phyloP scores from a whole-genome alignment of 768 basidiomycete genomes.

The Lyophyllum decastes region DNA sequence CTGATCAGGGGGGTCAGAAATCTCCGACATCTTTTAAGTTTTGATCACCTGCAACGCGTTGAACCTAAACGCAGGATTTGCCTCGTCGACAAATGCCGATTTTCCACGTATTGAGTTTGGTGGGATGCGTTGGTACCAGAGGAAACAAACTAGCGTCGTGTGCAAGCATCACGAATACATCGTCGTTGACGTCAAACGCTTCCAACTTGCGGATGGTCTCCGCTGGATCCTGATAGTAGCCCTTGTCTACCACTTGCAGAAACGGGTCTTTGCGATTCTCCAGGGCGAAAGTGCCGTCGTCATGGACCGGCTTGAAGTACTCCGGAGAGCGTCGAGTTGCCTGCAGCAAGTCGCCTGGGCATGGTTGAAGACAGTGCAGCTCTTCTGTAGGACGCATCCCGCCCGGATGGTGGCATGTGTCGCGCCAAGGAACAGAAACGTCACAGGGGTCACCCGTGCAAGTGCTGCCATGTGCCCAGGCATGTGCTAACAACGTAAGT shows the following conservation, averaged over 20 bases:
- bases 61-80: background rate
- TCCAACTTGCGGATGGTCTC: background rate
- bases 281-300: background rate
- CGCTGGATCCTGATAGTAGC: background rate
- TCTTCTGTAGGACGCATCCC: background rate
- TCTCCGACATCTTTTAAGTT: no score
- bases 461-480: conserved; percentile 3
- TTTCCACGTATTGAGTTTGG: background rate
- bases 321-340: background rate
- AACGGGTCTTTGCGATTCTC: background rate
- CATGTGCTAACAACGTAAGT: background rate
- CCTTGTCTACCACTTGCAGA: background rate
- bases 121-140: background rate
- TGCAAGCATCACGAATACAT: conserved; percentile 1
- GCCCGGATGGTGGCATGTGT: background rate
- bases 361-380: background rate
- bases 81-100: background rate
- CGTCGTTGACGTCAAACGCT: conserved; percentile 4
- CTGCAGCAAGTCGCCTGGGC: background rate
- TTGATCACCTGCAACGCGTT: background rate
- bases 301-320: background rate
- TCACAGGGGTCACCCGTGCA: background rate
- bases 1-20: background rate
- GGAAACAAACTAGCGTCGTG: background rate
- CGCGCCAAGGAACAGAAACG: background rate